Evolutionary conservation across 2,329 filamentous ascomycete species (phyloP), one percentile per base, ranked within the genome.

Genomic region (Phialocephala sp.): DNA sequence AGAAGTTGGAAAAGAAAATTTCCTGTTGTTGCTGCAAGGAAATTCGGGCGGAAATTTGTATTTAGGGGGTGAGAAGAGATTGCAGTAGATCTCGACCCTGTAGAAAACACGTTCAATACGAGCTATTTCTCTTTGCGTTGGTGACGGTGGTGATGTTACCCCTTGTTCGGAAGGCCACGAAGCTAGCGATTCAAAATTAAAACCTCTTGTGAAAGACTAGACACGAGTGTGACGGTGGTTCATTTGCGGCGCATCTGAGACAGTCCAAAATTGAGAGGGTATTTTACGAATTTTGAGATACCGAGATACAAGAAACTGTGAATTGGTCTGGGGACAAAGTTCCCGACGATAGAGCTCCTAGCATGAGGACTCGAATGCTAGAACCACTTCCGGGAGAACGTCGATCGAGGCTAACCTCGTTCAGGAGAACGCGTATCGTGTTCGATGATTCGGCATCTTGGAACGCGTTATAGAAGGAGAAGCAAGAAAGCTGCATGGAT

Each of bases 21-120:
- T 52, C 47, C n/a, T 32, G 8, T 18, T 52, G 22, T 11, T 32
- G 8, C 9, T n/a, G 18, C n/a, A 47, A 20, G 11, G 22, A 45
- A 8, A 45, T 11, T n/a, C n/a, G n/a, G 22, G 47, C 20, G 57
- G 27, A 65, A 20, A 32, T 35, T 20, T n/a, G 12, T 22, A 20
- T 36, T 8, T 20, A 52, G 8, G 18, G n/a, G n/a, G n/a, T n/a
- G n/a, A n/a, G 27, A 63, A 64, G 35, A 65, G 24, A 45, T 61
- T 65, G 52, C 54, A 60, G 39, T 60, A 65, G 2, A 65, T 60
- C 43, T 67, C 56, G 56, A 67, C 65, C 56, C 62, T n/a, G 18
- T 67, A 65, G 50, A 65, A 67, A 14, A 63, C n/a, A n/a, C 63
- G 54, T 43, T 60, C 27, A 27, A 67, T 60, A 4, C 62, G 56